phyloP scores from a whole-genome alignment of 371 early-diverging fungal species.

The Mucor racemosus region DNA sequence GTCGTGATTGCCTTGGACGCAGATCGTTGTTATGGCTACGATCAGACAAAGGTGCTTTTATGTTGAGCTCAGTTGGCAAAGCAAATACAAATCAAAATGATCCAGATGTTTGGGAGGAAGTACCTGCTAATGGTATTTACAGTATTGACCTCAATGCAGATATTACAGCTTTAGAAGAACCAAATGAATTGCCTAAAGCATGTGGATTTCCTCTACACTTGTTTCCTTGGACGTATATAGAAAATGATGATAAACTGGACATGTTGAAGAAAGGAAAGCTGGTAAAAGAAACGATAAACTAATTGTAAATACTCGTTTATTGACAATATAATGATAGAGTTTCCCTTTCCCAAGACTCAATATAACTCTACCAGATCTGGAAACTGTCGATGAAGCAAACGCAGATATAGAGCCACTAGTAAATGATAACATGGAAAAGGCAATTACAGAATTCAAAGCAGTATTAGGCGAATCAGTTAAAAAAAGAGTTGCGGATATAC shows the following conservation, averaged over 20 bases:
- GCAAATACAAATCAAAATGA: constrained; percentile 10
- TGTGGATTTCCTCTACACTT: constrained; percentile 6
- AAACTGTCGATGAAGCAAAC: constrained; percentile 8
- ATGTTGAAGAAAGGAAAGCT: neutral
- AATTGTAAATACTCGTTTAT: no score
- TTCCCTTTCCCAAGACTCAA: constrained; percentile 61
- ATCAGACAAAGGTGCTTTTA: constrained; percentile 33
- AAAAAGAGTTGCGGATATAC: constrained; percentile 61
- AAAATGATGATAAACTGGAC: constrained; percentile 1
- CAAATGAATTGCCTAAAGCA: neutral
- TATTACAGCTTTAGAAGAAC: neutral
- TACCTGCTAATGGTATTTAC: constrained; percentile 76
- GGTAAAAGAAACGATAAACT: neutral
- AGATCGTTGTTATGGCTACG: constrained; percentile 73
- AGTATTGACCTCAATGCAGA: constrained; percentile 43
- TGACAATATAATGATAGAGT: constrained; percentile 21
- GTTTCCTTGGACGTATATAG: constrained; percentile 41
- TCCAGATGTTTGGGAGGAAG: constrained; percentile 60
- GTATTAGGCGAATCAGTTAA: constrained; percentile 61
- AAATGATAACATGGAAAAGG: constrained; percentile 33
- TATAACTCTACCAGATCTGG: constrained; percentile 32
- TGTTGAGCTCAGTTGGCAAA: constrained; percentile 62
- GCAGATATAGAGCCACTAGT: constrained; percentile 35
- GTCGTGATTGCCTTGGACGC: constrained; percentile 86
- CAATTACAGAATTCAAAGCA: constrained; percentile 41